Percentiles rank a stretch among this genome's conserved stretches.
Conservation (phyloP, 2,329 filamentous ascomycete species). For the Colletotrichum costaricense region DNA sequence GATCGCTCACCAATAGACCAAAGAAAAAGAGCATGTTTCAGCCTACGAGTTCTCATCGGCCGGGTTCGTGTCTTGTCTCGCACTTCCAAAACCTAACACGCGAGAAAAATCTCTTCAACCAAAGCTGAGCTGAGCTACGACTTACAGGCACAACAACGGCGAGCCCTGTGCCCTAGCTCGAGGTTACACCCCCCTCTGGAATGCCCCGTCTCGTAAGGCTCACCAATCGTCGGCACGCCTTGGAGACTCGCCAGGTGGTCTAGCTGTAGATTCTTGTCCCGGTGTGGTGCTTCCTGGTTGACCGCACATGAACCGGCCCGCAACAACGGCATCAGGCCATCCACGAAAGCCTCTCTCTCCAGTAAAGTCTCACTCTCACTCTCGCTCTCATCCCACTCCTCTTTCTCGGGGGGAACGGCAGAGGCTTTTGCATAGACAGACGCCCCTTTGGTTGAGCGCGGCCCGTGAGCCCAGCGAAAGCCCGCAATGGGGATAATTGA, state of each 20-base stretch:
- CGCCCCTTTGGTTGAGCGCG: too few species aligned
- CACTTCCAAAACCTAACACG: background rate
- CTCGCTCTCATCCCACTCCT: background rate
- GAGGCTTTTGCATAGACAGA: too few species aligned
- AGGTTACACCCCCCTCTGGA: background rate
- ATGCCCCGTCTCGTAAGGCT: background rate
- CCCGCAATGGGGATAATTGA: background rate
- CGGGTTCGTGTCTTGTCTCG: background rate
- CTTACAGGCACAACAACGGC: background rate
- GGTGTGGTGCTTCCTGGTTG: background rate
- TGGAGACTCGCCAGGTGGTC: background rate
- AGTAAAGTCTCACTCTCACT: background rate
- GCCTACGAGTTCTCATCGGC: background rate
- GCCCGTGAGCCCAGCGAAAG: background rate
- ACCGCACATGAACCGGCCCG: constrained; percentile 3
- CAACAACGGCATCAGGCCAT: constrained; percentile 19
- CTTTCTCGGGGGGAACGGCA: background rate
- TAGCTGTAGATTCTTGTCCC: background rate
- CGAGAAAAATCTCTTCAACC: background rate
- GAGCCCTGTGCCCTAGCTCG: background rate
- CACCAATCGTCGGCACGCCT: background rate
- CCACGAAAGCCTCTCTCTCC: background rate
- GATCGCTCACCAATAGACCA: background rate
- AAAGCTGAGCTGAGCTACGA: background rate
- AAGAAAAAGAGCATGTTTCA: background rate